Evolutionary conservation across 352 stramenopile genomes (phyloP), one percentile per base, ranked within the genome.

Genomic region (Globisporangium parvum): DNA sequence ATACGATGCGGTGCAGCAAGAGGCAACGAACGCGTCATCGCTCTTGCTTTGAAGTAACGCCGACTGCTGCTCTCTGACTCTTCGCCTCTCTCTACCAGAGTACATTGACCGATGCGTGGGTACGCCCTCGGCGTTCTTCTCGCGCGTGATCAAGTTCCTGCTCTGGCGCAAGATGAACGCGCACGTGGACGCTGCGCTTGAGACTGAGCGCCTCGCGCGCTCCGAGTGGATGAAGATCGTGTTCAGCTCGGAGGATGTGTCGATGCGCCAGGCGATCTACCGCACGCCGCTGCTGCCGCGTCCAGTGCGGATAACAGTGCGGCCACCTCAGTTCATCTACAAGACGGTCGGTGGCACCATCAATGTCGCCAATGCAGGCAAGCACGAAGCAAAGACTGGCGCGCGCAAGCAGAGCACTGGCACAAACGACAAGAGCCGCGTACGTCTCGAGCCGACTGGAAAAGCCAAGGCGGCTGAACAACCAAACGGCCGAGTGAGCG

Each of bases 221-320:
- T 85, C 80, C 0, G 80, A 91, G 50, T 91, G 80, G 80, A 91
- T 86, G 57, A 88, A 88, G 67, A 91, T 91, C 47, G 75, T 87
- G 31, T 82, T 91, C 37, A 82, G 76, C 46, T 77, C 63, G 55
- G 42, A 70, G 28, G 51, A 69, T 55, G 11, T 65, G 60, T 51
- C 42, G 44, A 59, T 63, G 51, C 57, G 57, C 2, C 51, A 44
- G 15, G 12, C 54, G 39, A 56, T 60, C 40, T 62, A 75, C 66
- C 67, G 67, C 18, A 56, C 75, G 21, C 60, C 66, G 54, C 49
- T 91, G 48, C 54, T 91, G 47, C 63, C 65, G 17, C 75, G 76
- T 28, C 76, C 80, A 6, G 70, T 91, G 31, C 76, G 63, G 10
- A 80, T 87, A 55, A 91, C 78, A 15, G 63, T 87, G 20, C 76